phyloP scores from a whole-genome alignment of 305 asterid genomes.

The Rubia peregrina region DNA sequence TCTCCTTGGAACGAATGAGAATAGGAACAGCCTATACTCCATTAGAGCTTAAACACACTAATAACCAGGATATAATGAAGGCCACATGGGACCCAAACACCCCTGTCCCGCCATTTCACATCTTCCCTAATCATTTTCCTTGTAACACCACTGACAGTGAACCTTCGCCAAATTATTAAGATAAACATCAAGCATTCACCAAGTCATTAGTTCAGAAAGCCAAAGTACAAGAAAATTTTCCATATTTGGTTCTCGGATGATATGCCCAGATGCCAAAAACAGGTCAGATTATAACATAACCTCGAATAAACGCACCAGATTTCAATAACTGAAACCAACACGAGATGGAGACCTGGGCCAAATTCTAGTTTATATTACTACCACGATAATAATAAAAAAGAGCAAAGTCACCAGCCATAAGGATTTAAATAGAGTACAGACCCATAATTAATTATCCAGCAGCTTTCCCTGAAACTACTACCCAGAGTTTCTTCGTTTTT shows the following conservation, averaged over 20 bases:
- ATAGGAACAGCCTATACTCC: too few species aligned
- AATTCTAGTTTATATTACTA: neutral
- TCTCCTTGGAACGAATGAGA: too few species aligned
- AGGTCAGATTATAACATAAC: neutral
- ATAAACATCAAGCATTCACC: neutral
- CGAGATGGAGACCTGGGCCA: neutral
- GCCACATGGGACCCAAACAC: conserved; percentile 10
- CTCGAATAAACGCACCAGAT: too few species aligned
- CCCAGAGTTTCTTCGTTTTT: neutral
- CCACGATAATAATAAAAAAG: too few species aligned
- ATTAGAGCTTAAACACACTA: too few species aligned
- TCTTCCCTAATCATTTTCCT: too few species aligned
- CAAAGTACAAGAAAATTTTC: neutral
- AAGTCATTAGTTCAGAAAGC: neutral
- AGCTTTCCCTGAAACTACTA: conserved; percentile 9
- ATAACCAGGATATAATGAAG: too few species aligned
- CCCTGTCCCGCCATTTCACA: too few species aligned
- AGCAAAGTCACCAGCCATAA: neutral
- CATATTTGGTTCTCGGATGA: neutral
- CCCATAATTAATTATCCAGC: conserved; percentile 5
- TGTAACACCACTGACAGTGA: neutral
- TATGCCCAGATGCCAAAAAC: neutral
- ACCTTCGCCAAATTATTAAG: neutral
- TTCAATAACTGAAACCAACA: too few species aligned
- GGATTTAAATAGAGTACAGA: conserved; percentile 7